phyloP scores from a whole-genome alignment of 2,329 filamentous ascomycete species.

The Sphaerulina populicola region DNA sequence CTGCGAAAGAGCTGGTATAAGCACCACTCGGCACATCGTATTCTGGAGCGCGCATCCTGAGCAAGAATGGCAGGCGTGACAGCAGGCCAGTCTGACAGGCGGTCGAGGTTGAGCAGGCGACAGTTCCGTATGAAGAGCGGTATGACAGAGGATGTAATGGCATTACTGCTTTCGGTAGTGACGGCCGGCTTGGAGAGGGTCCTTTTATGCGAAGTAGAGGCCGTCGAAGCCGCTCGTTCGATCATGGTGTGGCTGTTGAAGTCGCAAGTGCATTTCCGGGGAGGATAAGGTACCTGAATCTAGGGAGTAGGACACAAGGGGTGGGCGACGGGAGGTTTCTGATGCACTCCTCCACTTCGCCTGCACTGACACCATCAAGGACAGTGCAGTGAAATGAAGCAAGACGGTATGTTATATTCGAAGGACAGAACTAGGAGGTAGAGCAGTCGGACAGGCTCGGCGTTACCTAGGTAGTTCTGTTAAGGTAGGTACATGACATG shows the following conservation, averaged over 20 bases:
- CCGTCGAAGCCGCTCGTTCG: slow-evolving; percentile 8
- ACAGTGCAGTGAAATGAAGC: too few relatives aligned
- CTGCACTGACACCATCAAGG: not conserved
- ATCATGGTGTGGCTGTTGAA: slow-evolving; percentile 6
- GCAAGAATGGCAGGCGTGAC: slow-evolving; percentile 64
- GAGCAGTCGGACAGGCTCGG: too few relatives aligned
- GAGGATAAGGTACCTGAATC: not conserved
- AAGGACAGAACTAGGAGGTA: too few relatives aligned
- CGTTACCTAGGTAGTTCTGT: too few relatives aligned
- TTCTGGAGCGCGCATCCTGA: slow-evolving; percentile 64
- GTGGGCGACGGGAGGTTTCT: not conserved
- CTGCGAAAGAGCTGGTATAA: slow-evolving; percentile 78
- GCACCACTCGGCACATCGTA: slow-evolving; percentile 79
- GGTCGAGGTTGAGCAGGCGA: slow-evolving; percentile 71
- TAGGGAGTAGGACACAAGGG: not conserved
- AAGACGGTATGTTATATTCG: too few relatives aligned
- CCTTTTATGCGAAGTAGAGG: slow-evolving; percentile 15
- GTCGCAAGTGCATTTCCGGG: not conserved
- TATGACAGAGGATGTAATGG: slow-evolving; percentile 33
- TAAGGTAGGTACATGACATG: too few relatives aligned
- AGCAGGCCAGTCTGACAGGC: slow-evolving; percentile 67
- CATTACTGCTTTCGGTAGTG: not conserved
- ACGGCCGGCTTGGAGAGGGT: slow-evolving; percentile 15
- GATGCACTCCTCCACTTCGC: not conserved
- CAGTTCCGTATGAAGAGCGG: slow-evolving; percentile 73